These are phyloP conservation scores for Serpula lacrymans DNA, from an alignment of 768 basidiomycete species.

Conservation along the genomic window DNA sequence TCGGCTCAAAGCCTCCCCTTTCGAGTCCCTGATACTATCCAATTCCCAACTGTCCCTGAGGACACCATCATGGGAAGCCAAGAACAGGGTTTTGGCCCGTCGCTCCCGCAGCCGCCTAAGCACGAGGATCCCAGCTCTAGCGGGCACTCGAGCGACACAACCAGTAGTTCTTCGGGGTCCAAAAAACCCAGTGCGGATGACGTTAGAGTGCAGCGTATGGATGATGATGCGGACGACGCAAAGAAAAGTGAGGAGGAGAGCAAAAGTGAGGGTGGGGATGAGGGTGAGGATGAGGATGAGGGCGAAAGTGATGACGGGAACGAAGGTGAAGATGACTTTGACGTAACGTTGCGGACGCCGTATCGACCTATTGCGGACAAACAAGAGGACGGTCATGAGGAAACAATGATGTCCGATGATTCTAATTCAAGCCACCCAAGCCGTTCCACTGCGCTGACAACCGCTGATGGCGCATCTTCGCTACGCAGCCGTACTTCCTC, in stretches of 20 bases:
- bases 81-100: conserved; percentile 62
- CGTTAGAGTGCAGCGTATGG: conserved; percentile 7
- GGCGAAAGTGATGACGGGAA: conserved; percentile 24
- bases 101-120: conserved; percentile 67
- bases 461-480: conserved; percentile 35
- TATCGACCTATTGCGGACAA: conserved; percentile 26
- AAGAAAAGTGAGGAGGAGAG: no score
- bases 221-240: conserved; percentile 24
- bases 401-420: conserved; percentile 15
- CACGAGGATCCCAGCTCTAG: conserved; percentile 55
- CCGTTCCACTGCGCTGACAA: conserved; percentile 35
- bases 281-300: conserved; percentile 15
- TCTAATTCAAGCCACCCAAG: conserved; percentile 24
- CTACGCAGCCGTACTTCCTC: conserved; percentile 38
- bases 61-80: conserved; percentile 20
- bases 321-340: conserved; percentile 61
- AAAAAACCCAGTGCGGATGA: conserved; percentile 11
- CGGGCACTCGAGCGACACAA: conserved; percentile 59
- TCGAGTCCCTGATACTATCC: conserved; percentile 10
- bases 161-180: conserved; percentile 37
- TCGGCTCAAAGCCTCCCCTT: background rate
- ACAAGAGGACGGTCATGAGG: conserved; percentile 1
- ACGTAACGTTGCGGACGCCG: conserved; percentile 67
- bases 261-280: conserved; percentile 20
- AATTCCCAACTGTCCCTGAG: conserved; percentile 35